Base-by-base conservation (phyloP, 345 rosid genomes). In the Ceriops decandra region DNA sequence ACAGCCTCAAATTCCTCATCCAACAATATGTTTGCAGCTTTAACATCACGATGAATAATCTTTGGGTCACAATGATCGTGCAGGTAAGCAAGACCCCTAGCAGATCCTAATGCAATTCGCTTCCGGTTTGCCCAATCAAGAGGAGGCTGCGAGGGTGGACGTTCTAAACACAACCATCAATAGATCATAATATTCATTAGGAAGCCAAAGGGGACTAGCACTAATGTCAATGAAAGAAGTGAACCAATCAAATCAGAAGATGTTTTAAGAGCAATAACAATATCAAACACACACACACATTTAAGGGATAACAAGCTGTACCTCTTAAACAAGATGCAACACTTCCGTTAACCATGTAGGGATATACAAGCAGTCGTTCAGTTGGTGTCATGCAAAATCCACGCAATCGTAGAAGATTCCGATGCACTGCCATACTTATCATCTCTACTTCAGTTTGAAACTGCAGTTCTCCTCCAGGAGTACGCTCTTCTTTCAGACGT, bases 391-490 rank as follows among this genome's bases (percentile, higher is more conserved):
- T 77, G 74, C 81, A 77, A 54, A 77, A 77, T 20, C 81, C 81
- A 63, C 77, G 81, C 54, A 77, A 24, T n/a, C 77, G 46, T 2
- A 77, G 73, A 21, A 77, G 81, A 72, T 77, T 77, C 19, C 81
- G 71, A 73, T 77, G 81, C 47, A 77, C 76, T 36, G 81, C 81
- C 81, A 77, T 77, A 53, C 81, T 77, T 51, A 77, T 68, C 81
- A 77, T 77, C 60, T 77, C 76, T 19, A 77, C 76, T 46, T 77
- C 80, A 30, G 76, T 77, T 67, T 77, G 80, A 54, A 77, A 77
- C 64, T 77, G 81, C 69, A 77, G 60, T 32, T 77, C 81, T 30
- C 77, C 81, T 5, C 81, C 81, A 7, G 77, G 77, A 2, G 77
- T 77, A 11, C 77, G 74, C 77, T 72, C 81, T 49, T 77, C 81